phyloP scores from a whole-genome alignment of 768 basidiomycete species.

The Postia placenta region DNA sequence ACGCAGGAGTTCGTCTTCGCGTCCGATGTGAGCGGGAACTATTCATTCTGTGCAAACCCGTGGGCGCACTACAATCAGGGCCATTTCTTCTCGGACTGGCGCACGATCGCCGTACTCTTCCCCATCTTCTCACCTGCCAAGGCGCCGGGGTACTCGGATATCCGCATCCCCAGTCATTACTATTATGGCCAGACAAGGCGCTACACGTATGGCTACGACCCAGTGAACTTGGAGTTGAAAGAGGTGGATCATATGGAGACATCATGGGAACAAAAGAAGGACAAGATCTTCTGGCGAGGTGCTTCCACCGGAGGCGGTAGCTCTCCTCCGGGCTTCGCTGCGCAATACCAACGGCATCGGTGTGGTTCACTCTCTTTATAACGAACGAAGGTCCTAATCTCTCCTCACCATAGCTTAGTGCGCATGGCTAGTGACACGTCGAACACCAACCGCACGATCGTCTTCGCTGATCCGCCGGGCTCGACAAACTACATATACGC shows the following conservation, averaged over 20 bases:
- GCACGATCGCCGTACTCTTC: slow-evolving; percentile 81
- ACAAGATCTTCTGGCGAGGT: slow-evolving; percentile 91
- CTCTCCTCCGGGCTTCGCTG: slow-evolving; percentile 76
- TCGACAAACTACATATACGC: slow-evolving; percentile 56
- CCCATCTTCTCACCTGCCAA: slow-evolving; percentile 94
- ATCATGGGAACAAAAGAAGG: slow-evolving; percentile 84
- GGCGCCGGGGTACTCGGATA: slow-evolving; percentile 79
- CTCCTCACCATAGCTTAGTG: slow-evolving; percentile 46
- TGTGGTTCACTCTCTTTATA: slow-evolving; percentile 22
- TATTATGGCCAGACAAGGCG: slow-evolving; percentile 78
- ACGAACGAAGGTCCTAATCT: not conserved
- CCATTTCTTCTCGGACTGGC: slow-evolving; percentile 97
- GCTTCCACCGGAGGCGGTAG: slow-evolving; percentile 94
- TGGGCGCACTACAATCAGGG: slow-evolving; percentile 86
- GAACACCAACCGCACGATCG: slow-evolving; percentile 50
- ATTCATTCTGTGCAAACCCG: slow-evolving; percentile 77
- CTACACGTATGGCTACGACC: slow-evolving; percentile 92
- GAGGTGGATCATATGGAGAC: slow-evolving; percentile 80
- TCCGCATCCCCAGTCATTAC: slow-evolving; percentile 94
- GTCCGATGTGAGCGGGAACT: slow-evolving; percentile 49
- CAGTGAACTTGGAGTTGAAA: slow-evolving; percentile 62
- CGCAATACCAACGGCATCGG: slow-evolving; percentile 86
- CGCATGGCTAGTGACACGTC: slow-evolving; percentile 65
- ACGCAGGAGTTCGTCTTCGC: slow-evolving; percentile 61
- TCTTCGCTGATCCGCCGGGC: slow-evolving; percentile 61